These are phyloP conservation scores for Claviceps sp. DNA, from an alignment of 2,329 filamentous ascomycete genomes.

Conservation along the genomic window DNA sequence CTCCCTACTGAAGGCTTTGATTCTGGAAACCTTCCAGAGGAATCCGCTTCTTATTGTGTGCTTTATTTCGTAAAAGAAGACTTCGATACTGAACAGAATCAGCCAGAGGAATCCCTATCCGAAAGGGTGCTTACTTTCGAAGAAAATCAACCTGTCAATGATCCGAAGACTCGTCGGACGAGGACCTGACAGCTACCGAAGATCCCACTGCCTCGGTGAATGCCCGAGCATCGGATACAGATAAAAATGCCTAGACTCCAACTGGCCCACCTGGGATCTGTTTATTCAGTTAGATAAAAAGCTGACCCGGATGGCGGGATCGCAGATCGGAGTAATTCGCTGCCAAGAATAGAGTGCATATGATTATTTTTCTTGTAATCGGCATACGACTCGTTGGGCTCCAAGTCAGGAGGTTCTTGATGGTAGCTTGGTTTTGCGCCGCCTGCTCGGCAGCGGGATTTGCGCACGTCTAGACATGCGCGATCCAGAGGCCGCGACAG, in stretches of 20 bases:
- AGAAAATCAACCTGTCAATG: too few relatives aligned
- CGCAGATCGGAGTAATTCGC: background rate
- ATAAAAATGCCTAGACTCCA: conserved; percentile 98
- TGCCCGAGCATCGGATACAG: conserved; percentile 96
- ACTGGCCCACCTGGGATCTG: conserved; percentile 96
- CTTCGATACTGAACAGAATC: too few relatives aligned
- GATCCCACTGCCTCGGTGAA: conserved; percentile 93
- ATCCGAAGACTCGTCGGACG: too few relatives aligned
- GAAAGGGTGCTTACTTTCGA: too few relatives aligned
- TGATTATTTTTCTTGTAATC: conserved; percentile 99
- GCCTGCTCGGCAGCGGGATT: conserved; percentile 76
- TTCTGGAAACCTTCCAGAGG: too few relatives aligned
- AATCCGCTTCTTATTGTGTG: too few relatives aligned
- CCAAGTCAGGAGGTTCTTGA: conserved; percentile 93
- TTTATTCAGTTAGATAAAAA: background rate
- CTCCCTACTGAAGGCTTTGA: too few relatives aligned
- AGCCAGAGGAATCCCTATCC: too few relatives aligned
- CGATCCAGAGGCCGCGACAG: background rate
- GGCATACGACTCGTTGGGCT: conserved; percentile 90
- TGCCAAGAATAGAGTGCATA: conserved; percentile 29
- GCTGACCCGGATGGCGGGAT: conserved; percentile 2
- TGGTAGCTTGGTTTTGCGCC: conserved; percentile 83
- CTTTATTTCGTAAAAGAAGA: too few relatives aligned
- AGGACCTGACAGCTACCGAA: too few relatives aligned
- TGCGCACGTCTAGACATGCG: conserved; percentile 65